phyloP scores from a whole-genome alignment of 495 filamentous ascomycete species.

The Tuber microsphaerosporum region DNA sequence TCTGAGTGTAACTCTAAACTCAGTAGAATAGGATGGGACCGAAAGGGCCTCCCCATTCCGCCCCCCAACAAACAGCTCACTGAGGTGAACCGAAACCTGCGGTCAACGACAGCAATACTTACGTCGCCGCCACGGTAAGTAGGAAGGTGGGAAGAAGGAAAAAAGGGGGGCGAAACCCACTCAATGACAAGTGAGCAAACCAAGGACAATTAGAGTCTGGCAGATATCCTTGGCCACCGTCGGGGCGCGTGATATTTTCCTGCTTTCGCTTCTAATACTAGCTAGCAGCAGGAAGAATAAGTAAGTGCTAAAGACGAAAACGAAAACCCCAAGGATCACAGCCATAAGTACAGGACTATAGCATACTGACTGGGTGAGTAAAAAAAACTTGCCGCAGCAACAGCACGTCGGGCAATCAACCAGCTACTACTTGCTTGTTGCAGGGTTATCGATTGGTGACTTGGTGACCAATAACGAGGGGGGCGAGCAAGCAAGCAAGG shows the following conservation, averaged over 20 bases:
- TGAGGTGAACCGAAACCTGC: neutral
- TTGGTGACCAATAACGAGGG: neutral
- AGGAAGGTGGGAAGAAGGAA: neutral
- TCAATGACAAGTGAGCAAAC: neutral
- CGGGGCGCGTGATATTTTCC: neutral
- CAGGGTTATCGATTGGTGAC: neutral
- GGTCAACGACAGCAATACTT: neutral
- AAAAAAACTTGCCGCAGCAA: neutral
- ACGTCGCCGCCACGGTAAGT: neutral
- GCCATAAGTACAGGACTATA: neutral
- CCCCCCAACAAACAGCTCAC: neutral
- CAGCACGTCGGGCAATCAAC: neutral
- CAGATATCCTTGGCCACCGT: neutral
- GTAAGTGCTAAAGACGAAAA: neutral
- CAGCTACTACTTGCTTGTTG: neutral
- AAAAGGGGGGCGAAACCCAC: neutral
- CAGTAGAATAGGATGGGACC: neutral
- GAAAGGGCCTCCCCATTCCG: neutral
- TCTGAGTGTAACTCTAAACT: neutral
- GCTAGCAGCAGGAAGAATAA: neutral
- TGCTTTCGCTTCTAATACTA: neutral
- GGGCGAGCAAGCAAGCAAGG: neutral
- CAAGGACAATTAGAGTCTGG: neutral
- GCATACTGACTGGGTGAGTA: neutral
- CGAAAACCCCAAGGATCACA: neutral